Conservation (phyloP, 768 basidiomycete species). For the Rhodotorula paludigena region DNA sequence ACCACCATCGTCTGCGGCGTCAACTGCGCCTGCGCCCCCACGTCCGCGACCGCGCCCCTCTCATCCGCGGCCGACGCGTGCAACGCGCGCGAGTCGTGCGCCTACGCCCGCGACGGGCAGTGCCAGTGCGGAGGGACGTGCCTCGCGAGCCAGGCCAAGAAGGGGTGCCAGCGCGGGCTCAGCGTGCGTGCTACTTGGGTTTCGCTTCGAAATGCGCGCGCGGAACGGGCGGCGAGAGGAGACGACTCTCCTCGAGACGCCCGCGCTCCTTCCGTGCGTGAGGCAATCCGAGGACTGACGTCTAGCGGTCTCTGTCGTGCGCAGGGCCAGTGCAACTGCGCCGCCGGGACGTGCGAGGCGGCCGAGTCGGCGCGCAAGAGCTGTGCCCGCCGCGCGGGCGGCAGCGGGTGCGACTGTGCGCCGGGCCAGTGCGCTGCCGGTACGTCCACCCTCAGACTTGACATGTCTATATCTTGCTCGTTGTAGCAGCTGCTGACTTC, state of each 20-base stretch:
- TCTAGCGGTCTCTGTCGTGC: no score
- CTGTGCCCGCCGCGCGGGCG: neutral
- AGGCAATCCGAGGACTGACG: neutral
- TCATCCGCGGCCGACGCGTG: neutral
- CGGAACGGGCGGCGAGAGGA: neutral
- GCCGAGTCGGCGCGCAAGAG: conserved; percentile 7
- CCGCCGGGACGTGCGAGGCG: conserved; percentile 9
- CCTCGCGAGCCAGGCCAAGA: conserved; percentile 10
- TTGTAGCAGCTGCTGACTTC: no score
- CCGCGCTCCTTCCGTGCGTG: neutral
- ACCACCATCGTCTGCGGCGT: conserved; percentile 23
- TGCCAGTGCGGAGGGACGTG: conserved; percentile 18
- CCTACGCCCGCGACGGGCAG: conserved; percentile 8
- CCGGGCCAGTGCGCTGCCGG: conserved; percentile 13
- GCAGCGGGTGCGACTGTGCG: conserved; percentile 8
- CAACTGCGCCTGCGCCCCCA: conserved; percentile 13
- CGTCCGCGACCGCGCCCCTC: neutral
- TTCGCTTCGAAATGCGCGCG: no score
- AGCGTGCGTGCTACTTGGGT: neutral
- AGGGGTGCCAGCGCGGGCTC: conserved; percentile 6
- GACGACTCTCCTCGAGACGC: no score
- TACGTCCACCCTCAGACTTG: neutral
- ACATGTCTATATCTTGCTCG: neutral
- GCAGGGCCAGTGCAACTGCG: conserved; percentile 19
- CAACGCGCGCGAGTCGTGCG: conserved; percentile 7